phyloP scores from a whole-genome alignment of 345 rosid species.

The Eucalyptus erythrocorys region DNA sequence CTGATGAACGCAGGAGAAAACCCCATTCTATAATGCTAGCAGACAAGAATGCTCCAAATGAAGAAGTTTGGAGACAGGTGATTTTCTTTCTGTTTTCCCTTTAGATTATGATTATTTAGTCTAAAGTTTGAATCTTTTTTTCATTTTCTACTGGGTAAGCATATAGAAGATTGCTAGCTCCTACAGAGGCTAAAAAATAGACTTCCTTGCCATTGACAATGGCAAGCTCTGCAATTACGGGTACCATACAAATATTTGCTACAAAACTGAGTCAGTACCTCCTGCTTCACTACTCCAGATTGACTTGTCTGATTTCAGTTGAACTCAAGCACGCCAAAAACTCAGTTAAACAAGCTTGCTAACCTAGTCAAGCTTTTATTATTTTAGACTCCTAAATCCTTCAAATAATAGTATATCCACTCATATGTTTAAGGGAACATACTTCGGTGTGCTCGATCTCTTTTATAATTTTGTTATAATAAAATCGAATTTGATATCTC shows the following conservation, averaged over 20 bases:
- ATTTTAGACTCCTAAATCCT: background rate
- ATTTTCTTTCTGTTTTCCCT: background rate
- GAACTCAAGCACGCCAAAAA: background rate
- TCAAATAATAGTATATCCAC: background rate
- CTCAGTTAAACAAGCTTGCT: background rate
- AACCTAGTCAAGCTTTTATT: background rate
- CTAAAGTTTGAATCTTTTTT: background rate
- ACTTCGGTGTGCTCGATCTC: background rate
- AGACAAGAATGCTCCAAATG: constrained; percentile 99
- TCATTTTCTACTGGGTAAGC: background rate
- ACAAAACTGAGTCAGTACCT: background rate
- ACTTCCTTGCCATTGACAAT: background rate
- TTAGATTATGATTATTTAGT: background rate
- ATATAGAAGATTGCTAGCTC: background rate
- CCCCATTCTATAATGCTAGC: constrained; percentile 91
- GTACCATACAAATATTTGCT: background rate
- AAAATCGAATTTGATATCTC: background rate
- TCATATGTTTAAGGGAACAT: background rate
- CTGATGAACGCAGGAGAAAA: constrained; percentile 54
- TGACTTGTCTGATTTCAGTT: background rate
- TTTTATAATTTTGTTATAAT: background rate
- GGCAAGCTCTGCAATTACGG: background rate
- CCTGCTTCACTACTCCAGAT: background rate
- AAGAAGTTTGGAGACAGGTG: constrained; percentile 99
- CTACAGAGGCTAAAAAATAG: background rate